Percentiles rank a stretch among this genome's conserved stretches.
phyloP scores from a whole-genome alignment of 257 asterid genomes.

The Lycium barbarum region DNA sequence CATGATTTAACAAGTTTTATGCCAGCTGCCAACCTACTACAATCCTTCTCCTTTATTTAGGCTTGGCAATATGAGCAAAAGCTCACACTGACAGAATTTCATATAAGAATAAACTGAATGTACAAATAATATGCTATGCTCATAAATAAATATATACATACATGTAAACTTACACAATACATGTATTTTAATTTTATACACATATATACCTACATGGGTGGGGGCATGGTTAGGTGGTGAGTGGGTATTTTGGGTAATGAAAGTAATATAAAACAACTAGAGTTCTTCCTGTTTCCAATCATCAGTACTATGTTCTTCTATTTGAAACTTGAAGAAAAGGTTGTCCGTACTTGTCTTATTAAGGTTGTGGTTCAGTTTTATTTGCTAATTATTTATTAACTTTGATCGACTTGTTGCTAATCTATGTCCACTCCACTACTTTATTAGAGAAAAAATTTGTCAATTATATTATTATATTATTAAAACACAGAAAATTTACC shows the following conservation, averaged over 20 bases:
- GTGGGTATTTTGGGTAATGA: constrained; percentile 17
- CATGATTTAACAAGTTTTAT: no score
- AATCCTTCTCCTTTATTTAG: no score
- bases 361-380: constrained; percentile 37
- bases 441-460: neutral
- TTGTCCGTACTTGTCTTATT: constrained; percentile 18
- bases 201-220: neutral
- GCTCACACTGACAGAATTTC: no score
- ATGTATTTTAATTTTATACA: neutral
- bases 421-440: constrained; percentile 28
- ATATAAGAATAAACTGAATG: neutral
- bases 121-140: neutral
- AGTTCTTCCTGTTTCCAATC: neutral
- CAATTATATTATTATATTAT: constrained; percentile 7
- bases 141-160: neutral
- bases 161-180: neutral
- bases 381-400: constrained; percentile 35
- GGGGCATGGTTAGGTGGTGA: no score
- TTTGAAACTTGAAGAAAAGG: neutral
- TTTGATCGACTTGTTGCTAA: constrained; percentile 25
- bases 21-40: no score
- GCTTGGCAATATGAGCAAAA: no score
- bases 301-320: neutral
- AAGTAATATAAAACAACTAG: neutral
- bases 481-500: neutral